Conservation (phyloP, 2,329 filamentous ascomycete species). For the Fusarium transvaalense region DNA sequence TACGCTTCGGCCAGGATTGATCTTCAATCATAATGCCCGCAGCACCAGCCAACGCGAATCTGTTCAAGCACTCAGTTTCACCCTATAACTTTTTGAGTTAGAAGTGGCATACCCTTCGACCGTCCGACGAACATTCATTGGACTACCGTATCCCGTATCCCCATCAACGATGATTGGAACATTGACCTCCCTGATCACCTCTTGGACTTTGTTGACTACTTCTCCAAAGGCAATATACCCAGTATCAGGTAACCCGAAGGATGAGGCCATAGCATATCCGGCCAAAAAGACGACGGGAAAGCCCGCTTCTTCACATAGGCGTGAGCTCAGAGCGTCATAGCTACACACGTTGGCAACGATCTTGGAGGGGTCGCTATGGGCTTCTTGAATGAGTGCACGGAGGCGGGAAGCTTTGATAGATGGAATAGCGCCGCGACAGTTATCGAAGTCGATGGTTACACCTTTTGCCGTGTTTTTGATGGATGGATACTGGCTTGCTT, state of each 20-base stretch:
- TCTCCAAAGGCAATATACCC: constrained; percentile 63
- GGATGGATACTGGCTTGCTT: constrained; percentile 15
- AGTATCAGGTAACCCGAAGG: constrained; percentile 60
- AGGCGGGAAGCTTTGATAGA: constrained; percentile 56
- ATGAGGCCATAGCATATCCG: constrained; percentile 57
- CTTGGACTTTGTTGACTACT: constrained; percentile 60
- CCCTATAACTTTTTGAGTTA: too few relatives aligned
- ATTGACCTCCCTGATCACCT: constrained; percentile 53
- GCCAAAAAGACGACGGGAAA: constrained; percentile 61
- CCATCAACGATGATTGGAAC: constrained; percentile 61
- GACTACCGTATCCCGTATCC: constrained; percentile 62
- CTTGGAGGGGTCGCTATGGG: constrained; percentile 56
- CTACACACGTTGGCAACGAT: constrained; percentile 59
- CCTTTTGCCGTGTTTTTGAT: constrained; percentile 12
- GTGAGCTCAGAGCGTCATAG: constrained; percentile 59
- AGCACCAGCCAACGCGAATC: constrained; percentile 57
- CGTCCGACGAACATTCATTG: constrained; percentile 61
- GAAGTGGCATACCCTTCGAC: constrained; percentile 51
- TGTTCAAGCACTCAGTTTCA: constrained; percentile 6
- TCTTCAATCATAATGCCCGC: constrained; percentile 60
- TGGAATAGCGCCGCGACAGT: constrained; percentile 54
- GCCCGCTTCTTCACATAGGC: constrained; percentile 59
- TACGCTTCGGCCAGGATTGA: constrained; percentile 63
- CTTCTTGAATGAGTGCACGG: constrained; percentile 56
- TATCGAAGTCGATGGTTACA: constrained; percentile 29